Evolutionary conservation across 495 filamentous ascomycete species (phyloP), one percentile per base, ranked within the genome.

Genomic region (Hyaloscypha variabilis): DNA sequence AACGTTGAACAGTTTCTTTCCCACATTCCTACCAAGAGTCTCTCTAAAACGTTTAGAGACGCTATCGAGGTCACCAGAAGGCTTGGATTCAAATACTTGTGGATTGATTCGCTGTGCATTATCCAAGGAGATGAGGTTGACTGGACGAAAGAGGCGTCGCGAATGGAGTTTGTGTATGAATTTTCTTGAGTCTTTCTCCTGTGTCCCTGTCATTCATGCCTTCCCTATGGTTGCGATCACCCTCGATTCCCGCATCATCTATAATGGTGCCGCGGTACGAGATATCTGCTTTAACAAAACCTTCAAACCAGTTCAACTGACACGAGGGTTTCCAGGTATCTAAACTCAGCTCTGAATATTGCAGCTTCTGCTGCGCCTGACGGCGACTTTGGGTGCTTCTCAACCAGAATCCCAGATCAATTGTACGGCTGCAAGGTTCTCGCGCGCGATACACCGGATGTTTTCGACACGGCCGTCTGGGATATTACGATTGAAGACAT

Each of bases 21-120:
- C 49, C 28, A 19, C 1, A 63, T 63, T 25, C 60, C 49, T 6
- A 26, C n/a, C 6, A 14, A n/a, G 24, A 28, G 36, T 30, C 49
- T 63, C n/a, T 36, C 19, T 25, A 53, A 39, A 23, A 63, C 60
- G 10, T 63, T 63, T 26, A 49, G 11, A 36, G 60, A 63, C n/a
- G 60, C 49, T 17, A 24, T 63, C 19, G 8, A 21, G 25, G n/a
- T 53, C 8, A 55, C 60, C 10, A 14, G 60, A 6, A 49, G 25
- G 6, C 29, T 63, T 11, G 60, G 60, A 8, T 46, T 63, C 60
- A 36, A 24, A 36, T 63, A 63, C 19, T 23, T 63, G 19, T 63
- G 60, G 60, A 63, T 63, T 19, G 39, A 42, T 42, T 42, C 39
- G 3, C 13, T 42, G 13, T 42, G 60, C 24, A 63, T 63, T 17